These are phyloP conservation scores for Suillus placidus DNA, from an alignment of 768 basidiomycete species.

Conservation along the genomic window DNA sequence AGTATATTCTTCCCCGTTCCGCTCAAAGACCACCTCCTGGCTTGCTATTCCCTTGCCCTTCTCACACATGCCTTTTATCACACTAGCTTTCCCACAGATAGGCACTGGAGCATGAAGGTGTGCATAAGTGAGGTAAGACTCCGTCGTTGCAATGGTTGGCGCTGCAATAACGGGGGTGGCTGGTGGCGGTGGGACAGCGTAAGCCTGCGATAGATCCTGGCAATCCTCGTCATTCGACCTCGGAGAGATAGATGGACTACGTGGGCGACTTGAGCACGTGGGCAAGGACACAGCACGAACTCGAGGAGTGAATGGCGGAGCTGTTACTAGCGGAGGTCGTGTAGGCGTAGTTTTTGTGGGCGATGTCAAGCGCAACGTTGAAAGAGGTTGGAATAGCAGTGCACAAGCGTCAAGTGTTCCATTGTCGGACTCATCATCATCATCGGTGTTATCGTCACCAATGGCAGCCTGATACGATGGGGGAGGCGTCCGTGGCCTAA, in stretches of 20 bases:
- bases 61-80: constrained; percentile 4
- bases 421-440: constrained; percentile 10
- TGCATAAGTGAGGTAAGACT: constrained; percentile 32
- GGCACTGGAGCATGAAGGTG: constrained; percentile 26
- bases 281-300: constrained; percentile 33
- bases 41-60: constrained; percentile 14
- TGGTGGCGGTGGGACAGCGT: constrained; percentile 29
- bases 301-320: constrained; percentile 19
- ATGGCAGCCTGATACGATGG: constrained; percentile 26
- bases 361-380: constrained; percentile 20
- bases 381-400: constrained; percentile 31
- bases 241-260: constrained; percentile 20
- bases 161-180: constrained; percentile 28
- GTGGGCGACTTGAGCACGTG: constrained; percentile 13
- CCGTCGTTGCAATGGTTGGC: constrained; percentile 20
- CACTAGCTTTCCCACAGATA: constrained; percentile 3
- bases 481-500: constrained; percentile 29
- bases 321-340: constrained; percentile 18
- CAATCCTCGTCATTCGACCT: constrained; percentile 20
- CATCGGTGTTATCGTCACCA: not conserved
- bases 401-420: constrained; percentile 25
- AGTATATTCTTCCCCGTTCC: constrained; percentile 28
- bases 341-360: constrained; percentile 9
- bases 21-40: constrained; percentile 31
- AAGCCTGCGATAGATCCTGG: constrained; percentile 33